Evolutionary conservation across 2,329 filamentous ascomycete genomes (phyloP), one percentile per base, ranked within the genome.

Genomic region (Basipetospora chlamydospora): DNA sequence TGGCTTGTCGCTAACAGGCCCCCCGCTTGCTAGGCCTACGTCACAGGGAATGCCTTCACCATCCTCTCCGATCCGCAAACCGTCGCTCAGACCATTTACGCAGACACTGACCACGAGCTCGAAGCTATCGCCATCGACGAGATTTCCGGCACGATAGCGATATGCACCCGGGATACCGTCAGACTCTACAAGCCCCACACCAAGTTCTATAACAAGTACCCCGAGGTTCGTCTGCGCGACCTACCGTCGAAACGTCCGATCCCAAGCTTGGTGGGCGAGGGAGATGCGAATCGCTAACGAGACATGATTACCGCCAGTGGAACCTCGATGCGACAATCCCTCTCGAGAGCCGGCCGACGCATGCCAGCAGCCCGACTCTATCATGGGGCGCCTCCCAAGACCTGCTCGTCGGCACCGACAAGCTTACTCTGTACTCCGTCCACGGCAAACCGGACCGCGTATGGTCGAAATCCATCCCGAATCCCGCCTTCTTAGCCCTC

Each of bases 371-470:
- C 44, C 53, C 28, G 51, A 52, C 48, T 5, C 59, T 98, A 35
- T 95, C 87, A 11, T 98, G 90, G 90, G 88, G 88, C 26, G 70
- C 74, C 44, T 68, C 77, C 21, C 80, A 88, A 42, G 92, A 98
- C 60, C 69, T 96, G 6, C 68, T 98, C 6, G 69, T 88, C 7
- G 86, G 80, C 2, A 77, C 80, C 41, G 67, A 63, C 9, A 69
- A 64, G 25, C 66, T 96, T 40, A 73, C 71, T 22, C 68, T 96
- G 18, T 93, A 80, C 48, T 61, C 63, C 2, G 65, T 63, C 10
- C 55, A 56, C 17, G 53, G 59, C 26, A 55, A 62, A 8, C 62
- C 70, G 0, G 61, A 64, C 37, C 68, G 66, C 39, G 66, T 80
- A 29, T 98, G 90, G 88, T 72, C 72, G 36, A 80, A 80, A 51